Conservation (phyloP, 2,329 filamentous ascomycete species). For the Claviceps sp. region DNA sequence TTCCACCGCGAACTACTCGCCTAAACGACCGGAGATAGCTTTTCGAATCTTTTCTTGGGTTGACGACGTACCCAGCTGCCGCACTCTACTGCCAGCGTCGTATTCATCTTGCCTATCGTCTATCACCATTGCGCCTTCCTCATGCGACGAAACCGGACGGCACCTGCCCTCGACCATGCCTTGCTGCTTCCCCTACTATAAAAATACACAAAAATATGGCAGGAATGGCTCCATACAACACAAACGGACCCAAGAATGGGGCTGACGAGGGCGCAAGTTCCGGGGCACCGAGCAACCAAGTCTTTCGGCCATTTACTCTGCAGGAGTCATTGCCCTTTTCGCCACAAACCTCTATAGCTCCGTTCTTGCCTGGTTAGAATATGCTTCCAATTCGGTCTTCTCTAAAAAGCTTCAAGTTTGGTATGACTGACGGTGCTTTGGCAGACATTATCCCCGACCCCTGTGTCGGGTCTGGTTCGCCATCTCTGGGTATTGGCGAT, state of each 20-base stretch:
- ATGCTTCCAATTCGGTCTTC: not conserved
- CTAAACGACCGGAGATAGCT: not conserved
- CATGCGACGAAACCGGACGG: constrained; percentile 16
- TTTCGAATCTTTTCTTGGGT: not conserved
- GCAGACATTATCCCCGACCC: constrained; percentile 55
- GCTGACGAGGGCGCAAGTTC: constrained; percentile 12
- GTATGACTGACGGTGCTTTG: not conserved
- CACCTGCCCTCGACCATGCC: constrained; percentile 18
- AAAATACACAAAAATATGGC: constrained; percentile 18
- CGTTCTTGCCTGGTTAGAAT: constrained; percentile 57
- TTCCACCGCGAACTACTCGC: not conserved
- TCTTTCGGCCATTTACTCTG: constrained; percentile 43
- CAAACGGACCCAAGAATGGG: constrained; percentile 23
- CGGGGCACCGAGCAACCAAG: constrained; percentile 12
- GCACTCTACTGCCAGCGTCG: not conserved
- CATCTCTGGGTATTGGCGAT: constrained; percentile 35
- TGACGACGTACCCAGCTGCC: not conserved
- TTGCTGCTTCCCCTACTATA: constrained; percentile 15
- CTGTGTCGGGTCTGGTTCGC: constrained; percentile 41
- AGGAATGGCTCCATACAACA: constrained; percentile 17
- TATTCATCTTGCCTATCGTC: constrained; percentile 3
- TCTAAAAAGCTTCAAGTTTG: not conserved
- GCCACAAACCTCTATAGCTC: constrained; percentile 66
- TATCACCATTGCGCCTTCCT: constrained; percentile 6
- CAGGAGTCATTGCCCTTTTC: constrained; percentile 72